A percentile compares a stretch with the other conserved stretches of the same genome.
Conservation (phyloP, 768 basidiomycete species). For the Leccinum truebloodii region DNA sequence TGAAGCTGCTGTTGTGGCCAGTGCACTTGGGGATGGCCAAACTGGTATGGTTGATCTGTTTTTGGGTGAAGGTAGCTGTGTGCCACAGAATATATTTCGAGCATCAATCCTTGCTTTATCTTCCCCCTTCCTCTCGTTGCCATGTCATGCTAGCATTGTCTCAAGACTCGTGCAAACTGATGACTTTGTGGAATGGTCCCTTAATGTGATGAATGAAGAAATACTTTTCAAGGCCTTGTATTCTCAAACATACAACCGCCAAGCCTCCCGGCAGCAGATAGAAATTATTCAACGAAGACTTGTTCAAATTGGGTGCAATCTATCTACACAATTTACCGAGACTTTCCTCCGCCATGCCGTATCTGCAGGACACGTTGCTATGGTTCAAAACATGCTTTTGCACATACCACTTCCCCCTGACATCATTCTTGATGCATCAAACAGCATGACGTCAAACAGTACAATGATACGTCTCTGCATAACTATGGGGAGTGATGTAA, state of each 20-base stretch:
- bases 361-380: neutral
- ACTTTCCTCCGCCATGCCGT: neutral
- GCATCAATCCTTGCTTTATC: too few species aligned
- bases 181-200: neutral
- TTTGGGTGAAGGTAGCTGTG: neutral
- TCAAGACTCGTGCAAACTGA: neutral
- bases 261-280: too few species aligned
- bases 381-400: too few species aligned
- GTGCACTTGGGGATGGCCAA: too few species aligned
- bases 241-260: too few species aligned
- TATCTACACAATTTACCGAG: neutral
- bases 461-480: neutral
- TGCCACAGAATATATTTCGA: too few species aligned
- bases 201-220: neutral
- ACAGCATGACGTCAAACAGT: too few species aligned
- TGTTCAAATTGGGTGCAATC: neutral
- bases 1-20: too few species aligned
- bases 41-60: neutral
- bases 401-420: neutral
- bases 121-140: too few species aligned
- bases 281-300: neutral
- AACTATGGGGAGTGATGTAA: neutral
- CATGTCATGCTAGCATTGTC: too few species aligned
- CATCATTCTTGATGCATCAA: neutral
- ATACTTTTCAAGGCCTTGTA: neutral